Evolutionary conservation across 2,329 filamentous ascomycete genomes (phyloP), one percentile per base, ranked within the genome.

Genomic region (Colletotrichum cordylinicola): DNA sequence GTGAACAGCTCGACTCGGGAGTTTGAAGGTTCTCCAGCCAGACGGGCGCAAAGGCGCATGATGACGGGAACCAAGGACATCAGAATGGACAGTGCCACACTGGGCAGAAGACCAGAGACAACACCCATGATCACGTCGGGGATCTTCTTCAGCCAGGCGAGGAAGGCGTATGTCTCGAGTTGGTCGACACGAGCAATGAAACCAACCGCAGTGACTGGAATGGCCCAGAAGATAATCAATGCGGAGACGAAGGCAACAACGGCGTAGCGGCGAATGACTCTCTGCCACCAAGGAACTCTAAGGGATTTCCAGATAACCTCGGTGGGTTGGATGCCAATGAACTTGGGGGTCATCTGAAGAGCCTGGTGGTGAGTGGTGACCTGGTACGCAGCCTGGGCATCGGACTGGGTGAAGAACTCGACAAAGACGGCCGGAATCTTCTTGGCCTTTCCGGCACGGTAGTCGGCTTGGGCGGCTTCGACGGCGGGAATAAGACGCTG

Each of bases 291-390:
- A 24, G 93, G 92, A 80, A 98, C 94, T 43, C 91, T 91, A 61
- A 99, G 87, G 72, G 96, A 95, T 43, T 89, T 91, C 97, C 97
- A 99, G 80, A 98, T 93, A 29, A 99, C 90, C 81, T 98, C 96
- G 18, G 88, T 88, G 0, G 96, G 96, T 27, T 92, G 92, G 69
- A 98, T 89, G 18, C 96, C 96, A 70, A 98, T 94, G 80, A 94
- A 95, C 29, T 95, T 93, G 33, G 95, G 95, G 6, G 94, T 90
- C 93, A 99, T 96, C 82, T 96, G 95, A 48, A 98, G 87, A 39
- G 95, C 94, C 74, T 95, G 93, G 84, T 98, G 96, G 84, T 98
- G 96, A 4, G 96, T 93, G 10, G 98, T 89, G 29, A 94, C 93
- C 84, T 99, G 97, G 83, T 92, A 96, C 16, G 96, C 96, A 69